Conservation (phyloP, 768 basidiomycete species). For the Russula sp. region DNA sequence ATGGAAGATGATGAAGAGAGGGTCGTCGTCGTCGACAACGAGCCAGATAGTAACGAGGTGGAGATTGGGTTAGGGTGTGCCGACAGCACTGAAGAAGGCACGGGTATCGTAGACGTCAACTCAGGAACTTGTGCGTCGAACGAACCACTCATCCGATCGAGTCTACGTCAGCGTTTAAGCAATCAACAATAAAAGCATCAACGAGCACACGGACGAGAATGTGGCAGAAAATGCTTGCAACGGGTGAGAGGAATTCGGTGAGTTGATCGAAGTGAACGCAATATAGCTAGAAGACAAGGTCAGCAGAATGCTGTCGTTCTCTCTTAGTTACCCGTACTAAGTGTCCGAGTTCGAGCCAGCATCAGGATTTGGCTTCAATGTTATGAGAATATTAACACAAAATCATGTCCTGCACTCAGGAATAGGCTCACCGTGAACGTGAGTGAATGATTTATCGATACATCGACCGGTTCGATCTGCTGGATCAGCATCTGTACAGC, state of each 20-base stretch:
- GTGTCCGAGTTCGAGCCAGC: slow-evolving; percentile 49
- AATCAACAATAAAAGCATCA: background rate
- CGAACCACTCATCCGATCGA: slow-evolving; percentile 54
- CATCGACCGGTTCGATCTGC: slow-evolving; percentile 47
- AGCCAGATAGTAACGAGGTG: background rate
- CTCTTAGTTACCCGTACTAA: slow-evolving; percentile 38
- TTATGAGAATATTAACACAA: background rate
- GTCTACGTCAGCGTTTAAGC: slow-evolving; percentile 29
- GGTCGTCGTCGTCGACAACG: background rate
- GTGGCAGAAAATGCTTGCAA: slow-evolving; percentile 44
- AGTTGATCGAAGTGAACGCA: slow-evolving; percentile 36
- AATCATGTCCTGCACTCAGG: background rate
- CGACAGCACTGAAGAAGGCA: slow-evolving; percentile 31
- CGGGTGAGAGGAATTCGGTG: slow-evolving; percentile 25
- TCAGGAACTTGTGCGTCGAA: slow-evolving; percentile 42
- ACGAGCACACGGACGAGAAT: slow-evolving; percentile 41
- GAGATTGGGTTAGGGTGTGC: slow-evolving; percentile 6
- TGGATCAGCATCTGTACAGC: slow-evolving; percentile 47
- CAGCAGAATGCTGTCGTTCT: background rate
- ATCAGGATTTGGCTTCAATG: slow-evolving; percentile 42
- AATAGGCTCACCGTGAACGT: slow-evolving; percentile 44
- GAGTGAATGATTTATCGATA: slow-evolving; percentile 39
- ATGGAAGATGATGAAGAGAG: background rate
- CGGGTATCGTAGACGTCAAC: slow-evolving; percentile 39
- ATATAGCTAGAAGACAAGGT: slow-evolving; percentile 43